These are phyloP conservation scores for Zarea fungicola DNA, from an alignment of 2,329 filamentous ascomycete species.

Conservation along the genomic window DNA sequence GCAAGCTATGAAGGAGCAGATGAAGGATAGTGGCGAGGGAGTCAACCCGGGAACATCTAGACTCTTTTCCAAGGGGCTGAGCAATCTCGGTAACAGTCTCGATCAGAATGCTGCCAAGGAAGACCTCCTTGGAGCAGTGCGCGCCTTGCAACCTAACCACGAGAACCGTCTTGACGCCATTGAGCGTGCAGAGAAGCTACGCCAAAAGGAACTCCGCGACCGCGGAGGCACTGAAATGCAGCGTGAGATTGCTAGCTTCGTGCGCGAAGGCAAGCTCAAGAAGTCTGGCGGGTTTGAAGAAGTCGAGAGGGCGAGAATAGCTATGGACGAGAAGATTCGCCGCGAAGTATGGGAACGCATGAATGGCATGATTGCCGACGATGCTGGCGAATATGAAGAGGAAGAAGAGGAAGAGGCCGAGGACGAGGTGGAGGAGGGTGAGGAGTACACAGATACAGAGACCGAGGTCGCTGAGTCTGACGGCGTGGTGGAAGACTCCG, in stretches of 20 bases:
- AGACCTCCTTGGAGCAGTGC: conserved; percentile 84
- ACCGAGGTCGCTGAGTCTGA: not conserved
- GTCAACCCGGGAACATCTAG: conserved; percentile 46
- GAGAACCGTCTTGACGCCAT: conserved; percentile 91
- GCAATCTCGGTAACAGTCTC: conserved; percentile 46
- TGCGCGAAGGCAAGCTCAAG: conserved; percentile 86
- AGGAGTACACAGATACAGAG: conserved; percentile 11
- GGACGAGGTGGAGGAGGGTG: conserved; percentile 18
- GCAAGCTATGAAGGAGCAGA: conserved; percentile 96
- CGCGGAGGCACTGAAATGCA: conserved; percentile 72
- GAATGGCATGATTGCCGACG: conserved; percentile 48
- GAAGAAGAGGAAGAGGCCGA: conserved; percentile 19
- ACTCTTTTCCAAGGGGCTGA: conserved; percentile 51
- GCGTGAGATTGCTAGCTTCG: conserved; percentile 79
- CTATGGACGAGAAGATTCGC: conserved; percentile 81
- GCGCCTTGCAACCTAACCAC: conserved; percentile 90
- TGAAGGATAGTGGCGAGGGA: conserved; percentile 63
- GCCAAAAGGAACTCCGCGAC: conserved; percentile 80
- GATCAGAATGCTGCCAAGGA: conserved; percentile 85
- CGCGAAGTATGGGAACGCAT: conserved; percentile 70
- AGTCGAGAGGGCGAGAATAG: conserved; percentile 74
- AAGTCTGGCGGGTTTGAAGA: conserved; percentile 96
- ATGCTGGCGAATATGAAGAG: conserved; percentile 21
- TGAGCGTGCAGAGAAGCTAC: conserved; percentile 87
- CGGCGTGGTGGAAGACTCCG: not conserved